Evolutionary conservation across 768 basidiomycete genomes (phyloP), one percentile per base, ranked within the genome.

Genomic region (Gyrodon lividus): DNA sequence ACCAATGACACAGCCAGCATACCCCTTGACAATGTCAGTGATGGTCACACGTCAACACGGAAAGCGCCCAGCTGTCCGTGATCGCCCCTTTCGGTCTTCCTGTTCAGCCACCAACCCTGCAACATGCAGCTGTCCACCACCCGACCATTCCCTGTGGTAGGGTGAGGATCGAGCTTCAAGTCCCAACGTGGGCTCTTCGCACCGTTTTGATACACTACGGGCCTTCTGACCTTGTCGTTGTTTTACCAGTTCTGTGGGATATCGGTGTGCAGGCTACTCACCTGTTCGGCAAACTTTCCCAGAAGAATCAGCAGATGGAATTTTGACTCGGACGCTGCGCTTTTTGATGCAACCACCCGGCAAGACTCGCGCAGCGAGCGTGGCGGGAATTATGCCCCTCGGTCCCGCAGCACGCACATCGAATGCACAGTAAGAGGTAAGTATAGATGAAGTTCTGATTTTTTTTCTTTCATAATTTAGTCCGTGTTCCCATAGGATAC

Each of bases 1-100:
- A 37, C n/a, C 35, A 17, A 26, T 43, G 26, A 26, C 42, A 43
- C 20, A n/a, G 42, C 20, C 42, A 23, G 6, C 24, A 13, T 19
- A 7, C 35, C 17, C 35, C 17, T 19, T 37, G 16, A n/a, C 35
- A 37, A 19, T 37, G 35, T 28, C 28, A 28, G 28, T 28, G 28
- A 28, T 28, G 28, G 14, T 46, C 34, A 23, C 42, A 43, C 34
- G 14, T 14, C 54, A 62, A 56, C 49, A 44, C 48, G 52, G 52
- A 56, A 31, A 40, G 58, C 59, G 57, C 55, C 40, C 38, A 48
- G 47, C 59, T 61, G 62, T 64, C 63, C 63, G 55, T 41, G 63
- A 64, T 64, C 63, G 33, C 51, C 51, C 47, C 28, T 28, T n/a
- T n/a, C n/a, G n/a, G n/a, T n/a, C n/a, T n/a, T n/a, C n/a, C n/a